These are phyloP conservation scores for Geranium rotundifolium DNA, from an alignment of 345 rosid species.

Conservation along the genomic window DNA sequence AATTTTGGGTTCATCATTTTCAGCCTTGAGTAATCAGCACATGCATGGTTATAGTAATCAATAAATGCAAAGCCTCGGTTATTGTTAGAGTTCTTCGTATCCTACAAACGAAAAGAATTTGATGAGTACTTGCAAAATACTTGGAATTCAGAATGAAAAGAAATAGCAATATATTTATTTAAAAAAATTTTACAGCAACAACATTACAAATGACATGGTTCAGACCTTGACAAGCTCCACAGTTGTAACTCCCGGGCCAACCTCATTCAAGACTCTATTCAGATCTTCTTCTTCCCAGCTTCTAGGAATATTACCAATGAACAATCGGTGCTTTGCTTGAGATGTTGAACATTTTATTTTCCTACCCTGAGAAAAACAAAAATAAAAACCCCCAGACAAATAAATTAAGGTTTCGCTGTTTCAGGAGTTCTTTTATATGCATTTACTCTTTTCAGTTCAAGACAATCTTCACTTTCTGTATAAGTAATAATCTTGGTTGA, in stretches of 20 bases:
- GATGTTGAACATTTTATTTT: slow-evolving; percentile 72
- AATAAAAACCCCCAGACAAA: not conserved
- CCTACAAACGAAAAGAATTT: slow-evolving; percentile 30
- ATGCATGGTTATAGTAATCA: slow-evolving; percentile 79
- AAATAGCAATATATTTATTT: no score
- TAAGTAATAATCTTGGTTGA: no score
- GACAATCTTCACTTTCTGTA: no score
- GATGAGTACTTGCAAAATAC: not conserved
- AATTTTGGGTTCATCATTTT: slow-evolving; percentile 69
- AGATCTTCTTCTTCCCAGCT: slow-evolving; percentile 65
- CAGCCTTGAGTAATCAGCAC: slow-evolving; percentile 87
- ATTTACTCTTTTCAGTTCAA: no score
- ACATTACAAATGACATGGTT: slow-evolving; percentile 1
- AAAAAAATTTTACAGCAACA: not conserved
- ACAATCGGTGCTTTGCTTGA: slow-evolving; percentile 72
- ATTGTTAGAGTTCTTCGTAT: slow-evolving; percentile 46
- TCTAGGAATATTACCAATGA: slow-evolving; percentile 83
- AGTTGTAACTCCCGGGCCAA: slow-evolving; percentile 73
- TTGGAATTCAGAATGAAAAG: not conserved
- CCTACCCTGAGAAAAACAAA: slow-evolving; percentile 43
- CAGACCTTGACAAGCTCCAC: slow-evolving; percentile 78
- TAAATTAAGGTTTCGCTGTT: not conserved
- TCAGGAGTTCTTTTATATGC: not conserved
- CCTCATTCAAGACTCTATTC: slow-evolving; percentile 38
- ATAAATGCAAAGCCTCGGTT: slow-evolving; percentile 89